A percentile compares a stretch with the other conserved stretches of the same genome.
Evolutionary conservation across 495 filamentous ascomycete species (phyloP).

Genomic region (Penicillium waksmanii): DNA sequence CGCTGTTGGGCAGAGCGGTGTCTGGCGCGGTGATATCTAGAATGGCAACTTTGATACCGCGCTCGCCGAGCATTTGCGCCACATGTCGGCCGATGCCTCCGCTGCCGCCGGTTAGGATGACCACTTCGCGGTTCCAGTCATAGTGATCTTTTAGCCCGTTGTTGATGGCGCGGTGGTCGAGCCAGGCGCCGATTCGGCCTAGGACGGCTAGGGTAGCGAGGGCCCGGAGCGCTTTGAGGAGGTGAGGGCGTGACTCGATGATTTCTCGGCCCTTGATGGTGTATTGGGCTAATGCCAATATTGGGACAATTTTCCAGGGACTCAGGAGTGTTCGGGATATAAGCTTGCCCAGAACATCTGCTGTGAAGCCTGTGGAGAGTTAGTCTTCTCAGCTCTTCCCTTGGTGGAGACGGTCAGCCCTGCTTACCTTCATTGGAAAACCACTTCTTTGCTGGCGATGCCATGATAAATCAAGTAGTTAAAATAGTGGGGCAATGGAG

Average conservation of each 20-base stretch:
- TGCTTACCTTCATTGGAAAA: conserved; percentile 38
- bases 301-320: conserved; percentile 58
- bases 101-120: conserved; percentile 72
- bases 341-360: conserved; percentile 58
- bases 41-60: conserved; percentile 64
- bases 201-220: conserved; percentile 47
- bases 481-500: not conserved
- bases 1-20: conserved; percentile 49
- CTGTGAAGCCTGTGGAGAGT: conserved; percentile 57
- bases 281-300: conserved; percentile 61
- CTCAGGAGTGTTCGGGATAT: conserved; percentile 61
- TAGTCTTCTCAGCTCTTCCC: not conserved
- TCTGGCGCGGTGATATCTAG: conserved; percentile 67
- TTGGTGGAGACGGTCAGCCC: not conserved
- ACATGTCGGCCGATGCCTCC: conserved; percentile 68
- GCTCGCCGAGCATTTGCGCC: conserved; percentile 61
- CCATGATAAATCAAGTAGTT: conserved; percentile 18
- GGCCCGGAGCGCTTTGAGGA: conserved; percentile 30
- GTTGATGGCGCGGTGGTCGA: conserved; percentile 60
- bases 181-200: conserved; percentile 48
- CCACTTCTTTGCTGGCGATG: conserved; percentile 29
- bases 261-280: conserved; percentile 59
- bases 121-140: conserved; percentile 71
- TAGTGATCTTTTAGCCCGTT: conserved; percentile 64
- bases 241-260: conserved; percentile 48